These are phyloP conservation scores for Bruguiera hainesii DNA, from an alignment of 441 rosid genomes.

Conservation along the genomic window DNA sequence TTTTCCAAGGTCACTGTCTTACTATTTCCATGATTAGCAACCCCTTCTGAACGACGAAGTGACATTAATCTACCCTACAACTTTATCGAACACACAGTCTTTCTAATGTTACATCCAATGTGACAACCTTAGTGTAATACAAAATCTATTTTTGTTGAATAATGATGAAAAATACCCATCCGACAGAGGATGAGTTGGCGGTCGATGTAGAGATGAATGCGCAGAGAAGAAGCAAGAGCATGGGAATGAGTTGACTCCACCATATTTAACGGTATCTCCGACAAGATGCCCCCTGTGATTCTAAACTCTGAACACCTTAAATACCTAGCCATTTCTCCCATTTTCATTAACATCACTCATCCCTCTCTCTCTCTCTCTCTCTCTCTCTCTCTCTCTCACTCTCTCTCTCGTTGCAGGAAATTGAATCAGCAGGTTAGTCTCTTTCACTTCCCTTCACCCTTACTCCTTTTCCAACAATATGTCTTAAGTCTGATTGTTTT, in stretches of 20 bases:
- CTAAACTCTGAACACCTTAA: not conserved
- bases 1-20: too few relatives aligned
- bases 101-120: too few relatives aligned
- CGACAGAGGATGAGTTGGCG: not conserved
- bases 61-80: too few relatives aligned
- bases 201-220: not conserved
- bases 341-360: not conserved
- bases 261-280: not conserved
- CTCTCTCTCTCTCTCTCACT: not conserved
- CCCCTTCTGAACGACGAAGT: too few relatives aligned
- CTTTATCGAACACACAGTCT: too few relatives aligned
- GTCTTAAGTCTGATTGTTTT: too few relatives aligned
- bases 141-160: not conserved
- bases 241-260: not conserved
- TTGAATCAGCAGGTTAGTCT: constrained; percentile 21
- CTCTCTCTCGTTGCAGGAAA: not conserved
- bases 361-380: not conserved
- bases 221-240: not conserved
- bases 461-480: not conserved
- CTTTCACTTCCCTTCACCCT: constrained; percentile 1
- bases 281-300: not conserved
- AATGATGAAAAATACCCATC: not conserved
- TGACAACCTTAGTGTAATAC: not conserved
- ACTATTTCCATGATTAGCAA: too few relatives aligned
- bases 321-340: not conserved